These are phyloP conservation scores for Hypoxylon rubiginosum DNA, from an alignment of 2,329 filamentous ascomycete genomes.

Conservation along the genomic window DNA sequence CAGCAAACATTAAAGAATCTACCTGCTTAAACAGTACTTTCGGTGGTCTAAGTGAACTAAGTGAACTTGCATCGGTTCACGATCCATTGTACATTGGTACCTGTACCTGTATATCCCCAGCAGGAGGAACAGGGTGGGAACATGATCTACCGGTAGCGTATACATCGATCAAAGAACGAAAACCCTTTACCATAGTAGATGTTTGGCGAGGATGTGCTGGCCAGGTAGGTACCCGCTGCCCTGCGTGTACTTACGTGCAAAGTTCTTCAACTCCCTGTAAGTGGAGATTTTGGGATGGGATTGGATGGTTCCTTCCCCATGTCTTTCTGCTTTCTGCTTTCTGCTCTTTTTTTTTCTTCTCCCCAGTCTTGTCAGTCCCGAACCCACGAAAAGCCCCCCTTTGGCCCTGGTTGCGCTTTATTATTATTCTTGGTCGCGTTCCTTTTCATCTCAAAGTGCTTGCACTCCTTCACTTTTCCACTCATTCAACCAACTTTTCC, in stretches of 20 bases:
- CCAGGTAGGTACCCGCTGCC: constrained; percentile 30
- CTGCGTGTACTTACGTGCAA: constrained; percentile 18
- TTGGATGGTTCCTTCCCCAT: constrained; percentile 34
- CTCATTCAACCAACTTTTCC: constrained; percentile 38
- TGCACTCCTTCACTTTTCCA: constrained; percentile 42
- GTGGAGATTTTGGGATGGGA: constrained; percentile 24
- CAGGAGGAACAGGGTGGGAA: constrained; percentile 16
- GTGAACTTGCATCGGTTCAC: constrained; percentile 12
- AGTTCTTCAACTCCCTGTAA: constrained; percentile 25
- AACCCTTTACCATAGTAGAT: background rate
- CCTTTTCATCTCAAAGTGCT: constrained; percentile 39
- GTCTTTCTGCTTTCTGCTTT: constrained; percentile 4
- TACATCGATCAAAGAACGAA: constrained; percentile 17
- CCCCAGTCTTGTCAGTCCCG: constrained; percentile 12
- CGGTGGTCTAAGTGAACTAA: constrained; percentile 14
- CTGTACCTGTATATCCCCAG: background rate
- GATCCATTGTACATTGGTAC: constrained; percentile 21
- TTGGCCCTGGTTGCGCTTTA: constrained; percentile 32
- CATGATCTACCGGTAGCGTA: constrained; percentile 8
- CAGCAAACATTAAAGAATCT: constrained; percentile 22
- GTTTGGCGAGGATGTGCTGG: constrained; percentile 1
- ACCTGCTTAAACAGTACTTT: constrained; percentile 6
- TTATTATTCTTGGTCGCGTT: constrained; percentile 40
- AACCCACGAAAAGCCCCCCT: constrained; percentile 15
- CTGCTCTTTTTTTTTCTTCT: constrained; percentile 16